Evolutionary conservation across 352 stramenopile species (phyloP).

Genomic region (Phytophthora ohioensis): DNA sequence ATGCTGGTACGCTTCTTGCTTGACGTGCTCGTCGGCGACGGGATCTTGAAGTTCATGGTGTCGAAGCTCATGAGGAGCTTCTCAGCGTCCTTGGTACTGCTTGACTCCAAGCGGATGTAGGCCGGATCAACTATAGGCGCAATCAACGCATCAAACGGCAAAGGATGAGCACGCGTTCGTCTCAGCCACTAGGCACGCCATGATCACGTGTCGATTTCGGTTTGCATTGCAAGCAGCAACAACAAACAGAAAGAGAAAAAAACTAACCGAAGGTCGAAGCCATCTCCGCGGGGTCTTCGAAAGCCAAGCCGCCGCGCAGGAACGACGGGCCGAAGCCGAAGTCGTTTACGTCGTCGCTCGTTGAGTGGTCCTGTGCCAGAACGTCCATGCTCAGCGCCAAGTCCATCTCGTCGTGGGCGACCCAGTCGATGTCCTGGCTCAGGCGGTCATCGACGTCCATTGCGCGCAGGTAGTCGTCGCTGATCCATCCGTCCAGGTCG

Average conservation of each 20-base stretch:
- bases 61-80: conserved; percentile 91
- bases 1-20: conserved; percentile 56
- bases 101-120: conserved; percentile 54
- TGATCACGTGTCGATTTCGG: conserved; percentile 45
- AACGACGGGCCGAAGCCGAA: conserved; percentile 73
- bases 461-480: conserved; percentile 78
- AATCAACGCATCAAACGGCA: conserved; percentile 45
- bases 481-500: conserved; percentile 76
- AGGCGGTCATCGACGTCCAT: conserved; percentile 81
- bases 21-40: conserved; percentile 74
- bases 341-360: conserved; percentile 59
- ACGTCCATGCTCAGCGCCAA: conserved; percentile 62
- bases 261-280: conserved; percentile 82
- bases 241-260: conserved; percentile 56
- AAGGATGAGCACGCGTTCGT: conserved; percentile 53
- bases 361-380: conserved; percentile 45
- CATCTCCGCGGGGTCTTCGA: conserved; percentile 63
- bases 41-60: conserved; percentile 86
- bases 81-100: conserved; percentile 63
- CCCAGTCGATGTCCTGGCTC: conserved; percentile 88
- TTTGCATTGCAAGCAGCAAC: conserved; percentile 38
- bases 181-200: conserved; percentile 26
- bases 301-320: conserved; percentile 57
- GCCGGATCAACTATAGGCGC: conserved; percentile 58
- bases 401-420: conserved; percentile 73